Evolutionary conservation across 306 rosid genomes (phyloP).

Genomic region (Castanea mollissima): DNA sequence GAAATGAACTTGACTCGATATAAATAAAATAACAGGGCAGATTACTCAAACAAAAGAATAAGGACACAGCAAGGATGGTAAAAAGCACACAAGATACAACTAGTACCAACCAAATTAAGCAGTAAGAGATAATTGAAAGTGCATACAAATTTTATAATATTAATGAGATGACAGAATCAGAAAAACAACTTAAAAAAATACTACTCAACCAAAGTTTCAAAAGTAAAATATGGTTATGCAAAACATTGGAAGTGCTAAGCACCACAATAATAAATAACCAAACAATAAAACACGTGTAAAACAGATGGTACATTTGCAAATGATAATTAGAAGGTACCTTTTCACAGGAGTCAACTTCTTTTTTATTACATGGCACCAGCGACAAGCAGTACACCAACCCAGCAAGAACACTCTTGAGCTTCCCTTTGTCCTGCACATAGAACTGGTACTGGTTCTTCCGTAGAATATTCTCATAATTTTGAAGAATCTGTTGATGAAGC

Average conservation of each 20-base stretch:
- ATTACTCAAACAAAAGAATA: neutral
- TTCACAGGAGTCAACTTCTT: slow-evolving; percentile 45
- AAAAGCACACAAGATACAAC: neutral
- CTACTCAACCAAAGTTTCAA: neutral
- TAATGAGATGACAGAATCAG: neutral
- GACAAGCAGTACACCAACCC: slow-evolving; percentile 80
- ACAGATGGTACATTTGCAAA: slow-evolving; percentile 7
- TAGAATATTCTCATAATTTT: slow-evolving; percentile 69
- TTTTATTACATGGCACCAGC: slow-evolving; percentile 69
- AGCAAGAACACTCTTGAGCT: slow-evolving; percentile 60
- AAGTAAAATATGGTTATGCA: slow-evolving; percentile 3
- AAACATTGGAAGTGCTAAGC: slow-evolving; percentile 2
- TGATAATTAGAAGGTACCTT: slow-evolving; percentile 43
- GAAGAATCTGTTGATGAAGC: slow-evolving; percentile 65
- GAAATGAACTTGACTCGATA: neutral
- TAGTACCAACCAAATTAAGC: neutral
- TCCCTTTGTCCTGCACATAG: slow-evolving; percentile 67
- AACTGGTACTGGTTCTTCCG: slow-evolving; percentile 65
- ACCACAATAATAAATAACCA: neutral
- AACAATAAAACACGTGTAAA: slow-evolving; percentile 1
- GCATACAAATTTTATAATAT: neutral
- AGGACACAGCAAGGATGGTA: no score
- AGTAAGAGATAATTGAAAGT: neutral
- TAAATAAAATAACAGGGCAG: neutral
- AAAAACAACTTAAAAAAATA: neutral